A percentile compares a stretch with the other conserved stretches of the same genome.
Evolutionary conservation across 371 early-diverging fungal species (phyloP).

Genomic region (Chytridium lagenaria): DNA sequence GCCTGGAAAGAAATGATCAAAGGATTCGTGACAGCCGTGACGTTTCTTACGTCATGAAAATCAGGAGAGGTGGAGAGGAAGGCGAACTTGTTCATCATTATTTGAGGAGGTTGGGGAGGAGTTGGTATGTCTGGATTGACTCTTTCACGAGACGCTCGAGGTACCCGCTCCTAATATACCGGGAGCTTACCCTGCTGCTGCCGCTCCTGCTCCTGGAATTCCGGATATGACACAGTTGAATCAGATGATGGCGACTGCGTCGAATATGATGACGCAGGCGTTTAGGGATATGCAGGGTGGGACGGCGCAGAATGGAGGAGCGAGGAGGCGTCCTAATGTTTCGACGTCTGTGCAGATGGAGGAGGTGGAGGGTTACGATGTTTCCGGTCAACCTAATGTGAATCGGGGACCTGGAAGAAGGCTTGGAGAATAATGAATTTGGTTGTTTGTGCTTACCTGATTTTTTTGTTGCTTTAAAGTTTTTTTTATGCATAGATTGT

Average conservation of each 20-base stretch:
- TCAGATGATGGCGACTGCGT: background rate
- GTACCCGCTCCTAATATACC: background rate
- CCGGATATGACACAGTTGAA: slow-evolving; percentile 10
- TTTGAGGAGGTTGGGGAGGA: background rate
- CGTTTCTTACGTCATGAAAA: slow-evolving; percentile 34
- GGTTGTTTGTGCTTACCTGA: background rate
- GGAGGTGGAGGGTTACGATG: slow-evolving; percentile 4
- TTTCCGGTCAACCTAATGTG: background rate
- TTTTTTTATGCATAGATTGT: background rate
- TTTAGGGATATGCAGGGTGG: background rate
- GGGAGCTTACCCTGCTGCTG: background rate
- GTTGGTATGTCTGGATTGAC: background rate
- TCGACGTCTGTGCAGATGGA: background rate
- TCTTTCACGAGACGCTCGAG: background rate
- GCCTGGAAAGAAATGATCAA: slow-evolving; percentile 38
- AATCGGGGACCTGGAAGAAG: background rate
- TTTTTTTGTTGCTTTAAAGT: background rate
- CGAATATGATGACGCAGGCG: background rate
- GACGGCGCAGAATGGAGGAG: background rate
- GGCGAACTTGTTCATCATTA: slow-evolving; percentile 13
- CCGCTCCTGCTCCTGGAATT: slow-evolving; percentile 2
- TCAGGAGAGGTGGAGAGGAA: slow-evolving; percentile 38
- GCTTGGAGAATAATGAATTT: background rate
- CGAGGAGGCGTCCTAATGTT: background rate
- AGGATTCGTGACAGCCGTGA: slow-evolving; percentile 39